A percentile compares a stretch with the other conserved stretches of the same genome.
phyloP scores from a whole-genome alignment of 768 basidiomycete species.

The Rhizopogon vinicolor region DNA sequence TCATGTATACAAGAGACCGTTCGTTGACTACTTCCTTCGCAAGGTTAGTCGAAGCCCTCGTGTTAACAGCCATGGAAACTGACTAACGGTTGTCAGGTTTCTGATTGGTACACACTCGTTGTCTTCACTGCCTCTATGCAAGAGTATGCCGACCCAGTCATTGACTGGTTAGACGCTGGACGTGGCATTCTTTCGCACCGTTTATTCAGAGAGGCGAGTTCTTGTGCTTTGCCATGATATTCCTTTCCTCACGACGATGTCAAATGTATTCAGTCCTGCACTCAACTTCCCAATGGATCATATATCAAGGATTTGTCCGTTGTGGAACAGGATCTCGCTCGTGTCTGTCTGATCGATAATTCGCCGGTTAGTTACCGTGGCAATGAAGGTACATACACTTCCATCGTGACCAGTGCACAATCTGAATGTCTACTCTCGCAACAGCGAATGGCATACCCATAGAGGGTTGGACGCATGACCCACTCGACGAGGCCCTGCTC shows the following conservation, averaged over 20 bases:
- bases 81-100: constrained; percentile 57
- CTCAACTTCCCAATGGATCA: constrained; percentile 85
- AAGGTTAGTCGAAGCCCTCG: constrained; percentile 48
- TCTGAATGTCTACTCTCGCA: constrained; percentile 2
- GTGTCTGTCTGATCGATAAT: constrained; percentile 94
- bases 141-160: constrained; percentile 99
- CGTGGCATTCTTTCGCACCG: constrained; percentile 85
- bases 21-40: constrained; percentile 91
- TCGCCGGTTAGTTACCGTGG: constrained; percentile 89
- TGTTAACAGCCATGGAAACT: not conserved
- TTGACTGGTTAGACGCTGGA: constrained; percentile 97
- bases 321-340: constrained; percentile 85
- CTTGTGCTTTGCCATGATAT: not conserved
- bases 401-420: not conserved
- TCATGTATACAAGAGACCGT: constrained; percentile 97
- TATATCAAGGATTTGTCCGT: constrained; percentile 92
- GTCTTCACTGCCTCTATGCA: constrained; percentile 99
- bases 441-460: constrained; percentile 97
- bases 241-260: constrained; percentile 3
- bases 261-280: constrained; percentile 67
- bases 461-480: constrained; percentile 99
- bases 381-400: constrained; percentile 71
- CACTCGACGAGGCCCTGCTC: constrained; percentile 91
- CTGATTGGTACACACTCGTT: constrained; percentile 97
- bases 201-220: constrained; percentile 85